These are phyloP conservation scores for Trichoderma breve DNA, from an alignment of 2,329 filamentous ascomycete genomes.

Conservation along the genomic window DNA sequence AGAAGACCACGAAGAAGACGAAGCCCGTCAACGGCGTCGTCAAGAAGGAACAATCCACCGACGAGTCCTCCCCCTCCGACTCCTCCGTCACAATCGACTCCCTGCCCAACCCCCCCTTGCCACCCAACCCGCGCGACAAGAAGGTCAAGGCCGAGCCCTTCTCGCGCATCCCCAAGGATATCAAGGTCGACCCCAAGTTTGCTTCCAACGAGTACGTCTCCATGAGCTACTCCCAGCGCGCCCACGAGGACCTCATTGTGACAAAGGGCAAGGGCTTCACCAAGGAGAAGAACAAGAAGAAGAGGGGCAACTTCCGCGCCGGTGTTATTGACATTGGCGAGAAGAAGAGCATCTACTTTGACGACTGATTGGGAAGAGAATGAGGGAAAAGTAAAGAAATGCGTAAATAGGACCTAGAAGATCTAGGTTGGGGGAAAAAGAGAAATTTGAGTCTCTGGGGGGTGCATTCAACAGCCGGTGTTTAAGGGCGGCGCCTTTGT, in stretches of 20 bases:
- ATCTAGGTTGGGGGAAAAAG: neutral
- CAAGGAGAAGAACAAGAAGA: slow-evolving; percentile 99
- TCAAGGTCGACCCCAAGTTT: slow-evolving; percentile 65
- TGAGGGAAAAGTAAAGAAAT: neutral
- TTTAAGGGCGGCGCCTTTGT: slow-evolving; percentile 22
- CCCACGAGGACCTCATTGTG: slow-evolving; percentile 82
- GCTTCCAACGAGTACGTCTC: slow-evolving; percentile 77
- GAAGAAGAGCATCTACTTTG: slow-evolving; percentile 90
- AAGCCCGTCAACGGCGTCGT: slow-evolving; percentile 11
- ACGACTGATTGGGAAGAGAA: slow-evolving; percentile 58
- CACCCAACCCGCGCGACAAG: slow-evolving; percentile 46
- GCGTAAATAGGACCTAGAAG: neutral
- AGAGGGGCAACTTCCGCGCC: slow-evolving; percentile 84
- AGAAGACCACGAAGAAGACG: slow-evolving; percentile 25
- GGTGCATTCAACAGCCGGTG: slow-evolving; percentile 28
- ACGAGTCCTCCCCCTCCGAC: slow-evolving; percentile 44
- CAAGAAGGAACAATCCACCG: slow-evolving; percentile 33
- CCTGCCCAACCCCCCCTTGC: slow-evolving; percentile 48
- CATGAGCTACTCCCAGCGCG: slow-evolving; percentile 85
- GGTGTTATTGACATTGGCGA: slow-evolving; percentile 80
- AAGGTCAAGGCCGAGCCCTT: slow-evolving; percentile 65
- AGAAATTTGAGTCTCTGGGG: neutral
- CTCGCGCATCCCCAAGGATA: slow-evolving; percentile 71
- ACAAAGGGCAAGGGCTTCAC: slow-evolving; percentile 97
- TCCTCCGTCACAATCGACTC: slow-evolving; percentile 55